A percentile compares a stretch with the other conserved stretches of the same genome.
phyloP scores from a whole-genome alignment of 257 asterid species.

The Mitragyna speciosa region DNA sequence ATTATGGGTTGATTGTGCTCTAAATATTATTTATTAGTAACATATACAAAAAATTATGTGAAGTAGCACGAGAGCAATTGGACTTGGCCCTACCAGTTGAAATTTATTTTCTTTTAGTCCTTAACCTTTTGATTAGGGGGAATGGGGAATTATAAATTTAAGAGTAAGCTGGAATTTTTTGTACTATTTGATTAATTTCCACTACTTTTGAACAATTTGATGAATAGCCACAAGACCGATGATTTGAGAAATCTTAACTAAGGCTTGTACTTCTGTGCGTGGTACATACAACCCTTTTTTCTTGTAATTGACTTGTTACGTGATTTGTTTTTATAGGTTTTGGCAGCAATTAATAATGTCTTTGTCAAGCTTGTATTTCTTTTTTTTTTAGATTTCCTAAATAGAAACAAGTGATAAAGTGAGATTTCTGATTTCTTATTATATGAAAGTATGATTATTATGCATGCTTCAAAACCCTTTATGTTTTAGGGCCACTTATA shows the following conservation, averaged over 20 bases:
- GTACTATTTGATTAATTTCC: background rate
- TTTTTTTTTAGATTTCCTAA: background rate
- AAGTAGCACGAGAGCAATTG: no score
- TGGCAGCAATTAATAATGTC: background rate
- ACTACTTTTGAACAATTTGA: background rate
- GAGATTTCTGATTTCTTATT: background rate
- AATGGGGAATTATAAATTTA: no score
- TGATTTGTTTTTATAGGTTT: background rate
- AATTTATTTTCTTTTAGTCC: no score
- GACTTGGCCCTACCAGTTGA: no score
- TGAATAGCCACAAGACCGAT: background rate
- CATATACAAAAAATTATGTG: no score
- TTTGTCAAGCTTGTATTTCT: background rate
- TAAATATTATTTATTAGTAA: no score
- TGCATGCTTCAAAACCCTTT: background rate
- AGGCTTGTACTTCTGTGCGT: background rate
- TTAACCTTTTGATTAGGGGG: no score
- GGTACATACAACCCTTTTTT: background rate
- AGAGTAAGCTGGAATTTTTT: no score
- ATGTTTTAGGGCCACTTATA: background rate
- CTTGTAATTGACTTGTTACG: background rate
- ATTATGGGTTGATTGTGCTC: background rate
- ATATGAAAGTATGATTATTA: background rate
- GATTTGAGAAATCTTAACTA: background rate
- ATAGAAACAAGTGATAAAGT: background rate